These are phyloP conservation scores for Clitopilus passeckerianus DNA, from an alignment of 768 basidiomycete genomes.

Conservation along the genomic window DNA sequence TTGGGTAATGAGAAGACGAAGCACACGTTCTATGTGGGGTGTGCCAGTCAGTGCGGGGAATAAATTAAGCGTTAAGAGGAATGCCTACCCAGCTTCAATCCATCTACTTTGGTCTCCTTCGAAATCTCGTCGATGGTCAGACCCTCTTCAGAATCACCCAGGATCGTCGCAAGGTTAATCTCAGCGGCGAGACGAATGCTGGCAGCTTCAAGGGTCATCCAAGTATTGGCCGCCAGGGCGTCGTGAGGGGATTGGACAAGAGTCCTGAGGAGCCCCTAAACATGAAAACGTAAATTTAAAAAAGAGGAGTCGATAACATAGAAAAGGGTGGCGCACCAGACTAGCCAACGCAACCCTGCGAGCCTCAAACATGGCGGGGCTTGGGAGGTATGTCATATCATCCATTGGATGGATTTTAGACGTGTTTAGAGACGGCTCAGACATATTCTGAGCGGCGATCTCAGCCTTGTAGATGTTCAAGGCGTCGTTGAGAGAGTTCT, in stretches of 20 bases:
- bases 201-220: constrained; percentile 26
- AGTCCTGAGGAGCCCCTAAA: constrained; percentile 27
- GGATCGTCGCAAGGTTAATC: constrained; percentile 25
- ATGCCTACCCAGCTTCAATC: constrained; percentile 25
- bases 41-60: neutral
- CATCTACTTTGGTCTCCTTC: constrained; percentile 26
- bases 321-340: constrained; percentile 16
- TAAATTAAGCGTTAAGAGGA: neutral
- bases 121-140: constrained; percentile 26
- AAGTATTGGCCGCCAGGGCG: constrained; percentile 27
- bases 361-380: constrained; percentile 30
- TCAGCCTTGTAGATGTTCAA: constrained; percentile 34
- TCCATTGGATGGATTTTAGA: constrained; percentile 30
- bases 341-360: constrained; percentile 27
- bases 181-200: constrained; percentile 28
- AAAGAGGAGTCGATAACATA: neutral
- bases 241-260: constrained; percentile 31
- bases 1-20: constrained; percentile 29
- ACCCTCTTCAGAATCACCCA: constrained; percentile 29
- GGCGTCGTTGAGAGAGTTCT: constrained; percentile 31
- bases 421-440: constrained; percentile 29
- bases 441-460: constrained; percentile 25
- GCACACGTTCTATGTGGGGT: constrained; percentile 20
- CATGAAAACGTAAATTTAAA: neutral
- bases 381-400: constrained; percentile 29